phyloP scores from a whole-genome alignment of 257 asterid genomes.

The Henckelia pumila region DNA sequence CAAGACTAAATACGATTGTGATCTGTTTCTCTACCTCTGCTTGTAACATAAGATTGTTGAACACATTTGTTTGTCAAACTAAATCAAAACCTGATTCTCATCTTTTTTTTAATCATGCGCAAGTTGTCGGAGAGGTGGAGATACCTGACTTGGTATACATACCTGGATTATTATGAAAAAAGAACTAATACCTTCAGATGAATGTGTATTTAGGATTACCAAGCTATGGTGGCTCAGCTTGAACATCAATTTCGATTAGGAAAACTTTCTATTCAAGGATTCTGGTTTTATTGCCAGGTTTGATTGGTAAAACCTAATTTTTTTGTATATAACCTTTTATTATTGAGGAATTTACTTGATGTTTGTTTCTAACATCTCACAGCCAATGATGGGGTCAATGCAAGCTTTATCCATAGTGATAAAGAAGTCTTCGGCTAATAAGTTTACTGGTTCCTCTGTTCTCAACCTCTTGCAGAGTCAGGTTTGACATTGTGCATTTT shows the following conservation, averaged over 20 bases:
- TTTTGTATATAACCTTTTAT: slow-evolving; percentile 15
- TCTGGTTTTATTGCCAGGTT: slow-evolving; percentile 99
- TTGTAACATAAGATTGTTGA: slow-evolving; percentile 10
- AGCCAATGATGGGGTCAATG: slow-evolving; percentile 98
- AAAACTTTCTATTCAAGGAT: slow-evolving; percentile 91
- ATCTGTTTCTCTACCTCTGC: slow-evolving; percentile 17
- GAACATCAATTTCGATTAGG: slow-evolving; percentile 96
- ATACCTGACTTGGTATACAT: slow-evolving; percentile 20
- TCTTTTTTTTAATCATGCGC: background rate
- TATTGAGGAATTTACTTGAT: slow-evolving; percentile 16
- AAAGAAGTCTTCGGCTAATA: slow-evolving; percentile 79
- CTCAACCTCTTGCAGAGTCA: slow-evolving; percentile 94
- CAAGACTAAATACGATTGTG: background rate
- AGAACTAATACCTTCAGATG: slow-evolving; percentile 27
- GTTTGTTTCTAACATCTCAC: slow-evolving; percentile 29
- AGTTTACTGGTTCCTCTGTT: slow-evolving; percentile 78
- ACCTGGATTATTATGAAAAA: no score
- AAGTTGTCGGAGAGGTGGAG: slow-evolving; percentile 12
- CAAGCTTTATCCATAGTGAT: slow-evolving; percentile 78
- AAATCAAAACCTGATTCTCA: slow-evolving; percentile 15
- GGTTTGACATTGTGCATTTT: slow-evolving; percentile 35
- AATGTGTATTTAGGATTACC: slow-evolving; percentile 67
- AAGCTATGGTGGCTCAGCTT: slow-evolving; percentile 98
- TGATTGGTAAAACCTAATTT: slow-evolving; percentile 21
- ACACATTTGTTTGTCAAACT: slow-evolving; percentile 10